These are phyloP conservation scores for Cornus kousa DNA, from an alignment of 148 eudicot species.

Conservation along the genomic window DNA sequence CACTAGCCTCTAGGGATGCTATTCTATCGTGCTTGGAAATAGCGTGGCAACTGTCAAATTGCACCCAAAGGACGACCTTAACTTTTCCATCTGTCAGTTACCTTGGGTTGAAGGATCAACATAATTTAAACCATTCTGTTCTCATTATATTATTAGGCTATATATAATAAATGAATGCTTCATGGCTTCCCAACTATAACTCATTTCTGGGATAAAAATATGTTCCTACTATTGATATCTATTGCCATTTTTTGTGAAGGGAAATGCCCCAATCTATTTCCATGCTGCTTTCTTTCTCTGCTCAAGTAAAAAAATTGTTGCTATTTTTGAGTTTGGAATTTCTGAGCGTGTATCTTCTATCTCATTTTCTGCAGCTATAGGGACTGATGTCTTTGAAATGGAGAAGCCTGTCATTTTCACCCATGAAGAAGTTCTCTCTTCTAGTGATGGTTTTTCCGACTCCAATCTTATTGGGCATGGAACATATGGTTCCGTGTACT, in stretches of 20 bases:
- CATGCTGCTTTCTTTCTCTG: not conserved
- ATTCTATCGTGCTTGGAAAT: not conserved
- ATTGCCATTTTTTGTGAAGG: not conserved
- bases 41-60: not conserved
- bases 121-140: not conserved
- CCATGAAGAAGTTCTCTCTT: constrained; percentile 62
- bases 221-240: not conserved
- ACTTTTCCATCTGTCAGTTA: too few species aligned
- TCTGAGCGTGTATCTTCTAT: not conserved
- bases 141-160: not conserved
- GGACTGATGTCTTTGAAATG: constrained; percentile 77
- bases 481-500: constrained; percentile 90
- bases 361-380: constrained; percentile 48
- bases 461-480: constrained; percentile 96
- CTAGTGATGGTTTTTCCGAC: constrained; percentile 85
- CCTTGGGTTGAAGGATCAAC: too few species aligned
- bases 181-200: not conserved
- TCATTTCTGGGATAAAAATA: not conserved
- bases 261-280: not conserved
- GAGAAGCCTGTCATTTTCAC: constrained; percentile 86
- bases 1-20: not conserved
- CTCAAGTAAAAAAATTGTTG: not conserved
- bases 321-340: not conserved
- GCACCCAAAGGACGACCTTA: not conserved
- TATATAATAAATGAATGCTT: not conserved